Base-by-base conservation (phyloP, 1,284 basidiomycete species). In the Chiua sp. region DNA sequence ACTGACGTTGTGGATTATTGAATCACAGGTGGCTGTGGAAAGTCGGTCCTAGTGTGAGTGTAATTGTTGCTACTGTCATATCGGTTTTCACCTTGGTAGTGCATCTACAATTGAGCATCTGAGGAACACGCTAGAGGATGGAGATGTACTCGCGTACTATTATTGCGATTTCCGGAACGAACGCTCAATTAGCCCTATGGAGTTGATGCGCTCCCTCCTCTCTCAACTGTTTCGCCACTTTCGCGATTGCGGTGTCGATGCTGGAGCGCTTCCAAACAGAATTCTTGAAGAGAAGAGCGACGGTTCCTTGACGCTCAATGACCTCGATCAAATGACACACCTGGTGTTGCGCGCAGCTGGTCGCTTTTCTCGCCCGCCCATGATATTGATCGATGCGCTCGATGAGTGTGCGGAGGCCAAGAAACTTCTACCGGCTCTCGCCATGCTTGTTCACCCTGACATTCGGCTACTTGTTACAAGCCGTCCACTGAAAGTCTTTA, bases 391-490 rank as follows among this genome's bases (percentile, higher is more conserved):
- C 7, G 55, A 56, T 26, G 55, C 48, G 2, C 30, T 50, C 5
- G 55, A 56, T 16, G 48, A 56, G 22, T 56, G 47, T 26, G 20
- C 35, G 18, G 50, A 59, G 32, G 22, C 57, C 11, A 33, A 51
- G 18, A 11, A 30, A 3, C 49, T 59, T 30, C 33, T 51, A 12
- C 11, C 20, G 15, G 42, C 28, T 39, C 33, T 56, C 16, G 35
- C 39, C 33, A 16, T 20, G 16, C n/a, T 51, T 18, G 51, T 18
- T 22, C 20, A 50, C 16, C 18, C 16, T 18, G 28, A 51, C 20
- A 35, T 59, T 37, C 53, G 42, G 18, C 33, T 56, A 18, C 47
- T 59, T 16, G 58, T 59, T 16, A 56, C 58, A 3, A 51, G 58
- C 13, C 49, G 49, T 26, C 49, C 53, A 3, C n/a, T 47, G 6